phyloP scores from a whole-genome alignment of 768 basidiomycete species.

The Mycena galericulata region DNA sequence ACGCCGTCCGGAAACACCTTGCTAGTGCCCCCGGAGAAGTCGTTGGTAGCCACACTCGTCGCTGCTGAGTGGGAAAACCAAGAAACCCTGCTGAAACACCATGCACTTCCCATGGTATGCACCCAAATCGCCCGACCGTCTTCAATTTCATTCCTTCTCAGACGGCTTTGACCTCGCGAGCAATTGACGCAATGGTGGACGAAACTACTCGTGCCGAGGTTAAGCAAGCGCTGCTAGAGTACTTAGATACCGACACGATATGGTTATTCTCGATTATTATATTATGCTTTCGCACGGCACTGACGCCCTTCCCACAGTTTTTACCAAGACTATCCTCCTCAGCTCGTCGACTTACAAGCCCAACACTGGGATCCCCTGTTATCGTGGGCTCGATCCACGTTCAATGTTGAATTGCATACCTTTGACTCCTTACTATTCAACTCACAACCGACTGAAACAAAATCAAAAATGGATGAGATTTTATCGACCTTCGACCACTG shows the following conservation, averaged over 20 bases:
- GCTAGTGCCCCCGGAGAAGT: constrained; percentile 75
- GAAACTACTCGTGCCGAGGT: constrained; percentile 69
- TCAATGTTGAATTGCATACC: constrained; percentile 73
- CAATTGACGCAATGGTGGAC: constrained; percentile 82
- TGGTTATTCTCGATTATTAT: constrained; percentile 62
- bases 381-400: constrained; percentile 78
- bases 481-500: constrained; percentile 79
- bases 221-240: constrained; percentile 76
- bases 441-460: constrained; percentile 77
- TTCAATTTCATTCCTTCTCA: constrained; percentile 45
- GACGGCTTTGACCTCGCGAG: constrained; percentile 94
- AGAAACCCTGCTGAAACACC: constrained; percentile 84
- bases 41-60: constrained; percentile 83
- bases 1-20: constrained; percentile 88
- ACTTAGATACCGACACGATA: constrained; percentile 95
- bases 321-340: constrained; percentile 81
- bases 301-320: constrained; percentile 64
- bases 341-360: constrained; percentile 81
- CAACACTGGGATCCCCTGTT: constrained; percentile 92
- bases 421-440: constrained; percentile 80
- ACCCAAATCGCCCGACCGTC: background rate
- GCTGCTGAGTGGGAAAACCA: constrained; percentile 99
- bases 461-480: constrained; percentile 66
- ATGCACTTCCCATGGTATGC: constrained; percentile 90
- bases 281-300: background rate